Conservation (phyloP, 768 basidiomycete species). For the Boletus subcaerulescens region DNA sequence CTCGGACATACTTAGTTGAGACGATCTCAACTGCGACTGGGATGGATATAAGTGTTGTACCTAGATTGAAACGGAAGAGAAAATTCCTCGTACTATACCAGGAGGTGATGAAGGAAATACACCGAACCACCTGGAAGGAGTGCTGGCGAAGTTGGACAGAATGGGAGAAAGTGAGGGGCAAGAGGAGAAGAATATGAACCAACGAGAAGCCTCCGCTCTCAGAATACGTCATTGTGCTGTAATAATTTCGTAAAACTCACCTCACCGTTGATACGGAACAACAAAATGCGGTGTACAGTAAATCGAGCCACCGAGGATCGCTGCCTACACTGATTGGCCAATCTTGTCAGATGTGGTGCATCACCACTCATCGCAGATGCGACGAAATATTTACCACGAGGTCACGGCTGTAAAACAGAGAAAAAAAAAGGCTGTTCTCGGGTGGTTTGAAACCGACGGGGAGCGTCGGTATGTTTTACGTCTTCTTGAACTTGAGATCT, state of each 20-base stretch:
- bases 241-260: conserved; percentile 33
- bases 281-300: conserved; percentile 11
- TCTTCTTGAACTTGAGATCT: neutral
- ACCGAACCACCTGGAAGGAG: neutral
- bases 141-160: neutral
- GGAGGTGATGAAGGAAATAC: neutral
- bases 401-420: neutral
- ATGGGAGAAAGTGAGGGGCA: conserved; percentile 1
- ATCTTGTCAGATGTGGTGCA: conserved; percentile 8
- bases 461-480: neutral
- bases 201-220: conserved; percentile 9
- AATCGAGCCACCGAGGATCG: conserved; percentile 8
- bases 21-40: conserved; percentile 23
- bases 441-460: neutral
- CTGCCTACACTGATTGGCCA: conserved; percentile 17
- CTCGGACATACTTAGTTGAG: conserved; percentile 20
- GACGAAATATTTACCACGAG: neutral
- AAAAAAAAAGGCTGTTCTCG: neutral
- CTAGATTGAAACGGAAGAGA: neutral
- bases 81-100: neutral
- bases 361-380: conserved; percentile 8
- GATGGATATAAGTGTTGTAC: conserved; percentile 12
- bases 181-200: conserved; percentile 7
- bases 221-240: conserved; percentile 25
- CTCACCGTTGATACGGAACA: conserved; percentile 24